Base-by-base conservation (phyloP, 495 filamentous ascomycete species). In the Penicillium argentinense region DNA sequence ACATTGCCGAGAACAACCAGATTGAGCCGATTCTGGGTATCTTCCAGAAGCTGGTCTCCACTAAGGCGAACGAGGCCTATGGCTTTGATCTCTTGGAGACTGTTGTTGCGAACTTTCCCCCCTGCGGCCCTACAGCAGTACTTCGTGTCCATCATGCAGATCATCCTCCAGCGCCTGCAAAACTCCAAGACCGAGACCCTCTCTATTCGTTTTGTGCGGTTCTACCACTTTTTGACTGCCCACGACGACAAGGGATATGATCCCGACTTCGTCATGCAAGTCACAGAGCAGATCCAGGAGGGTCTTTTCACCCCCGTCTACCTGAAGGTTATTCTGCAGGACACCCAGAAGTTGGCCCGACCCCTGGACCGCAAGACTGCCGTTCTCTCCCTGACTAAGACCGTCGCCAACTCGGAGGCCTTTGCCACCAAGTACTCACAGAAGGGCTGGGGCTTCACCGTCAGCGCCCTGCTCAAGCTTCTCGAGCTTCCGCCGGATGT, bases 331-430 rank as follows among this genome's bases (percentile, higher is more conserved):
- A 86, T 99, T 45, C 80, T 97, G 5, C 89, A 91, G 1, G 86
- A 88, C 37, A 95, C 93, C 3, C 83, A 89, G 60, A 87, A 88
- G 64, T 80, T 97, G n/a, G 79, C 84, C 4, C 81, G 88, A 12
- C 90, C 95, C 0, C 64, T 86, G 25, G 95, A 97, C 61, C 91
- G 95, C 47, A 99, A 99, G 68, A 85, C 85, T 2, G 95, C 91
- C 8, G 91, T 97, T 16, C 75, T 97, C 33, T 95, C 91, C 9
- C 82, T 96, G 54, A 89, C 90, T 26, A 96, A 93, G 71, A 93
- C 88, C 4, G 71, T 97, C 26, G 81, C 87, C 47, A 88, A 90
- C 64, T 93, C 87, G 13, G 64, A 80, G 29, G 83, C 86, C 1
- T 96, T 99, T 52, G 86, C 83, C 5, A 75, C 79, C 40, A 79